Conservation (phyloP, 352 stramenopile genomes). For the Phytophthora aleatoria region DNA sequence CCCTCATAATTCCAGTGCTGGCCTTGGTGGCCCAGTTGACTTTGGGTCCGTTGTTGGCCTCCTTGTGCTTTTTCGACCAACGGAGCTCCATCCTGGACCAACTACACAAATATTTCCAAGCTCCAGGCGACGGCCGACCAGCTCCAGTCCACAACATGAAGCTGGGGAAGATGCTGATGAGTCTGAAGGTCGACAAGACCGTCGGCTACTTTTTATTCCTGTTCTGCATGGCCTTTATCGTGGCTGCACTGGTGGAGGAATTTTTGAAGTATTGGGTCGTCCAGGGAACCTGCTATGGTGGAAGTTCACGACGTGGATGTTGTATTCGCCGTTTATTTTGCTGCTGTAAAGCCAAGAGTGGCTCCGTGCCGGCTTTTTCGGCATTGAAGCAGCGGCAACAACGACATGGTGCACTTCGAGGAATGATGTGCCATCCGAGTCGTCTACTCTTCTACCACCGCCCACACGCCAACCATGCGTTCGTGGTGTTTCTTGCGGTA, state of each 20-base stretch:
- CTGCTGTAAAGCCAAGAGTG: constrained; percentile 27
- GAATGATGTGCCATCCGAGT: constrained; percentile 56
- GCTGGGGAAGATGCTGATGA: constrained; percentile 47
- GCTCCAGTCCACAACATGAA: constrained; percentile 29
- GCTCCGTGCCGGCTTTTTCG: constrained; percentile 30
- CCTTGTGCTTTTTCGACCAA: constrained; percentile 70
- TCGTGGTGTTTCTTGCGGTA: constrained; percentile 66
- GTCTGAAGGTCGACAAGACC: constrained; percentile 60
- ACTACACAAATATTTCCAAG: constrained; percentile 39
- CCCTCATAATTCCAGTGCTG: constrained; percentile 47
- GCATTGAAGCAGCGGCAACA: constrained; percentile 32
- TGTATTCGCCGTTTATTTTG: constrained; percentile 16
- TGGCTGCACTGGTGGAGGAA: constrained; percentile 71
- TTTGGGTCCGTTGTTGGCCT: constrained; percentile 43
- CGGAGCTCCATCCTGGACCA: constrained; percentile 46
- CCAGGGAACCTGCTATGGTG: constrained; percentile 50
- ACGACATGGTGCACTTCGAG: constrained; percentile 27
- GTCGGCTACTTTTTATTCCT: constrained; percentile 69
- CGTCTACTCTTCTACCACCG: constrained; percentile 51
- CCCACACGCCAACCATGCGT: constrained; percentile 51
- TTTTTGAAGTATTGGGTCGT: constrained; percentile 74
- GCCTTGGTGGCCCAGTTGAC: constrained; percentile 45
- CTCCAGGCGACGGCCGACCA: constrained; percentile 11
- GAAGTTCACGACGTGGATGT: constrained; percentile 9
- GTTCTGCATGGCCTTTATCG: constrained; percentile 52